These are phyloP conservation scores for Kurtzmaniella cleridarum DNA, from an alignment of 805 yeast genomes.

Conservation along the genomic window DNA sequence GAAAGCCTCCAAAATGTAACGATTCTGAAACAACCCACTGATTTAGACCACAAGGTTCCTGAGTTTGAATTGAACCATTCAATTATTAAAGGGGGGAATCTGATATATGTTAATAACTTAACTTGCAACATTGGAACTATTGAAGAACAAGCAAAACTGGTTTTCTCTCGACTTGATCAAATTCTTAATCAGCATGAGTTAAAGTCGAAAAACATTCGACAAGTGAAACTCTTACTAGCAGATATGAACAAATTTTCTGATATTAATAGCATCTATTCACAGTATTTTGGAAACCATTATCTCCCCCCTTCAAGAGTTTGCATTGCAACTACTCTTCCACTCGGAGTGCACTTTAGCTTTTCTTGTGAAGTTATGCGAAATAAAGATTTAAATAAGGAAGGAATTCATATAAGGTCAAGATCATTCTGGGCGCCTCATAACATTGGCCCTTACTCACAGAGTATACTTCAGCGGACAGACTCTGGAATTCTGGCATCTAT, in stretches of 20 bases:
- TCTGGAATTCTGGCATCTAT: slow-evolving; percentile 48
- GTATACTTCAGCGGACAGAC: slow-evolving; percentile 42
- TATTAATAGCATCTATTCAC: slow-evolving; percentile 58
- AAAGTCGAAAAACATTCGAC: slow-evolving; percentile 46
- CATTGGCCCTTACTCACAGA: slow-evolving; percentile 95
- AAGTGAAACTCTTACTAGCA: slow-evolving; percentile 53
- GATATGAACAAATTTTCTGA: slow-evolving; percentile 60
- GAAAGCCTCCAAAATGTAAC: too few relatives aligned
- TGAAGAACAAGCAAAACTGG: slow-evolving; percentile 40
- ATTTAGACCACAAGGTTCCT: too few relatives aligned
- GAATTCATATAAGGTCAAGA: slow-evolving; percentile 86
- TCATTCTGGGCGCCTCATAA: slow-evolving; percentile 99
- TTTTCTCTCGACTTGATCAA: slow-evolving; percentile 40
- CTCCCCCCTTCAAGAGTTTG: slow-evolving; percentile 89
- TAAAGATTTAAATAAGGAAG: slow-evolving; percentile 37
- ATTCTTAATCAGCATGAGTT: slow-evolving; percentile 26
- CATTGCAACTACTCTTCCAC: slow-evolving; percentile 53
- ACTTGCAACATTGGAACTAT: slow-evolving; percentile 9
- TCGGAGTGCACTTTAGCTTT: slow-evolving; percentile 40
- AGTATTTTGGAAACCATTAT: slow-evolving; percentile 49
- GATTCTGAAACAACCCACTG: too few relatives aligned
- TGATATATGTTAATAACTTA: slow-evolving; percentile 27
- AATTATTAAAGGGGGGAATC: slow-evolving; percentile 9
- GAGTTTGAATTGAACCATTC: not conserved
- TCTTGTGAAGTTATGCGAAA: slow-evolving; percentile 49